phyloP scores from a whole-genome alignment of 345 rosid species.

The Populus euphratica region DNA sequence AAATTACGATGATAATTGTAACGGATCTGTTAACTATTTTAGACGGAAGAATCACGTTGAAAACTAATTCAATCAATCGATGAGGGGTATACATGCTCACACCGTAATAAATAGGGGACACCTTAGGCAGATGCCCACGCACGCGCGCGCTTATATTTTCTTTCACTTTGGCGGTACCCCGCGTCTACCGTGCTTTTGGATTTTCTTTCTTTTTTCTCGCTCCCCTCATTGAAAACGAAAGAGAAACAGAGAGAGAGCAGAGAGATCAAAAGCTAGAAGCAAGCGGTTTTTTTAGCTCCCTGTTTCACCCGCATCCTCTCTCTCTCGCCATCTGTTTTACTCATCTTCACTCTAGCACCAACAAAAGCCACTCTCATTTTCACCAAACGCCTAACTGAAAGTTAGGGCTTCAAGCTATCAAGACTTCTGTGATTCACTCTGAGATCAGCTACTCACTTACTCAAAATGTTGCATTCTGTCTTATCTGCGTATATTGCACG shows the following conservation, averaged over 20 bases:
- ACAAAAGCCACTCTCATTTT: not conserved
- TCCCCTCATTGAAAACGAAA: not conserved
- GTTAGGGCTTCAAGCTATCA: not conserved
- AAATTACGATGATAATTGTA: no score
- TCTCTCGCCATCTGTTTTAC: not conserved
- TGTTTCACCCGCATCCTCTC: not conserved
- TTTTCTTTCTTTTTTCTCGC: not conserved
- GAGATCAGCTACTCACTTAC: conserved; percentile 33
- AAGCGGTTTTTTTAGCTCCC: not conserved
- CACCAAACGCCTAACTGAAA: not conserved
- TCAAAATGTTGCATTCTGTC: not conserved
- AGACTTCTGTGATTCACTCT: conserved; percentile 21
- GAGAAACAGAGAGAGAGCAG: not conserved
- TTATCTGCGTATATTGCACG: not conserved
- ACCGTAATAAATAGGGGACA: no score
- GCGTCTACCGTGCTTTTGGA: conserved; percentile 38
- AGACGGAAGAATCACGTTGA: no score
- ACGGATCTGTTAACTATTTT: no score
- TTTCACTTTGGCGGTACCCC: conserved; percentile 39
- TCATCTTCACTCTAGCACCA: not conserved
- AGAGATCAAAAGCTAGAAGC: not conserved
- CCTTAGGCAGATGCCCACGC: not conserved
- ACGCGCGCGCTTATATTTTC: not conserved
- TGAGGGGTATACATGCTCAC: no score
- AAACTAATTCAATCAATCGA: no score